Conservation (phyloP, 768 basidiomycete species). For the Infundibulicybe gibba region DNA sequence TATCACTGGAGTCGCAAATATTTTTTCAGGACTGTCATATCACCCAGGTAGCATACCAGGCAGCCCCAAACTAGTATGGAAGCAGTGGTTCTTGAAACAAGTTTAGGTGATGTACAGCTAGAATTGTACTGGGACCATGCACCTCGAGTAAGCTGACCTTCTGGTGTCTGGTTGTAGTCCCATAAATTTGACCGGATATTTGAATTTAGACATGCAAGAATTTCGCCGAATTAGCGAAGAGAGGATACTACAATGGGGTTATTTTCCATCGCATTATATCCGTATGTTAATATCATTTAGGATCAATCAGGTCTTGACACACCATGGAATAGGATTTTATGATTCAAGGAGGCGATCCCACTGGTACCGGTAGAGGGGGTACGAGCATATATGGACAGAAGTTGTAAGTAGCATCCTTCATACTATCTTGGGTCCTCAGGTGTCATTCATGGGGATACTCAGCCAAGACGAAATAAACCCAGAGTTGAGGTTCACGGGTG, state of each 20-base stretch:
- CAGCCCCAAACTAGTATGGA: conserved; percentile 24
- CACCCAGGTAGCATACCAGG: not conserved
- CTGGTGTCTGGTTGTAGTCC: conserved; percentile 2
- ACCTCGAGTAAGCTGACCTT: conserved; percentile 51
- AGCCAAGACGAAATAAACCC: conserved; percentile 91
- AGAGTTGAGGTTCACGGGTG: conserved; percentile 91
- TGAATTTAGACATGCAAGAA: conserved; percentile 83
- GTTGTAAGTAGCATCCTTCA: conserved; percentile 52
- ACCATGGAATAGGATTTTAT: conserved; percentile 74
- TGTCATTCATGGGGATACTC: conserved; percentile 4
- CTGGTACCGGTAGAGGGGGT: conserved; percentile 91
- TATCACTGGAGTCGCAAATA: too few species aligned
- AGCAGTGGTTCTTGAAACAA: conserved; percentile 78
- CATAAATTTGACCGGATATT: conserved; percentile 12
- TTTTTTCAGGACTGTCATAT: too few species aligned
- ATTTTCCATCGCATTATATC: conserved; percentile 91
- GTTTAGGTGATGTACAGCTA: conserved; percentile 79
- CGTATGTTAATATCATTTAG: conserved; percentile 34
- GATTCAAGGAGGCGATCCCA: conserved; percentile 95
- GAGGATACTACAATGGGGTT: conserved; percentile 90
- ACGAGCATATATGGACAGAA: conserved; percentile 87
- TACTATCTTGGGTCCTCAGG: not conserved
- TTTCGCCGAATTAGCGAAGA: conserved; percentile 86
- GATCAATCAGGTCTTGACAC: not conserved
- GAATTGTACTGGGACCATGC: conserved; percentile 95